Conservation (phyloP, 2,329 filamentous ascomycete species). For the Tolypocladium album region DNA sequence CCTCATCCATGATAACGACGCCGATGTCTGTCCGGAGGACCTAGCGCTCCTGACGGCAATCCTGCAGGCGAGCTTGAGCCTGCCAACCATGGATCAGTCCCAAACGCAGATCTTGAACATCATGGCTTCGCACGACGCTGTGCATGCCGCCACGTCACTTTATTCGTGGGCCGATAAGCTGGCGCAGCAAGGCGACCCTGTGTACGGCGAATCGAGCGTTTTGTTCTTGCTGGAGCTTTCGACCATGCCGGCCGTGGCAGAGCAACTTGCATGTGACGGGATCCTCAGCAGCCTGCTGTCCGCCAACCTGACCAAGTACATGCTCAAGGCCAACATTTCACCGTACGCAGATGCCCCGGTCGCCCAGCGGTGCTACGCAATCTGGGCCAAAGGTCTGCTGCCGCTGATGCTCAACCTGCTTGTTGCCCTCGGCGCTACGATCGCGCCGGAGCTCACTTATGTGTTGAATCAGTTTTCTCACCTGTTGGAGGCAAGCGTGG, state of each 20-base stretch:
- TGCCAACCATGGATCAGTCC: constrained; percentile 64
- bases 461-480: constrained; percentile 85
- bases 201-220: constrained; percentile 88
- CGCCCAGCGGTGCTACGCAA: constrained; percentile 65
- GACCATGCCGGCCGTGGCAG: constrained; percentile 67
- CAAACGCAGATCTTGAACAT: constrained; percentile 62
- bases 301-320: constrained; percentile 67
- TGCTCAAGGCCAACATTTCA: constrained; percentile 60
- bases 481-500: constrained; percentile 62
- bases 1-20: constrained; percentile 67
- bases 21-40: constrained; percentile 57
- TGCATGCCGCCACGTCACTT: constrained; percentile 73
- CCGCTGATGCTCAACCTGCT: constrained; percentile 85
- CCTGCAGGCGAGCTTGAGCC: constrained; percentile 69
- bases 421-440: constrained; percentile 65
- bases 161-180: constrained; percentile 92
- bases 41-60: constrained; percentile 81
- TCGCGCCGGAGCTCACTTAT: constrained; percentile 73
- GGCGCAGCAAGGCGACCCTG: constrained; percentile 65
- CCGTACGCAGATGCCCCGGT: constrained; percentile 66
- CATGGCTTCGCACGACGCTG: constrained; percentile 58
- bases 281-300: constrained; percentile 69
- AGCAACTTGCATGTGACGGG: constrained; percentile 81
- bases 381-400: constrained; percentile 83
- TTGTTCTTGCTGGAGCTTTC: constrained; percentile 84